Evolutionary conservation across 495 filamentous ascomycete genomes (phyloP).

Genomic region (Xylaria longipes): DNA sequence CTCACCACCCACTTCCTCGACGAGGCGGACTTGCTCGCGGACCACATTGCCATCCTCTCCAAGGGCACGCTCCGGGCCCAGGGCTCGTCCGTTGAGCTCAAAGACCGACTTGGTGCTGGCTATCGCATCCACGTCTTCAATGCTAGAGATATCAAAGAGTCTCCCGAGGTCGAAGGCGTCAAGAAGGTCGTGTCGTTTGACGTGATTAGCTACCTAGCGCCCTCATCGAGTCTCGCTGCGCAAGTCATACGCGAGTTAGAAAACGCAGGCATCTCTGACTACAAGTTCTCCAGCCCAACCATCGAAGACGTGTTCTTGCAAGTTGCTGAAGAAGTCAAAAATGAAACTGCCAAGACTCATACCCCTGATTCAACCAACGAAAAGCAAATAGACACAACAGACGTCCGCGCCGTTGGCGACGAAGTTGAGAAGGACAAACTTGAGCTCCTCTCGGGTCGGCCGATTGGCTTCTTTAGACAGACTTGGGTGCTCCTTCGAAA

Average conservation of each 20-base stretch:
- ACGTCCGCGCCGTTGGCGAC: slow-evolving; percentile 21
- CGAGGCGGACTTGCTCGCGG: slow-evolving; percentile 77
- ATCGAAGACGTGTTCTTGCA: slow-evolving; percentile 90
- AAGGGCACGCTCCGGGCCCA: slow-evolving; percentile 73
- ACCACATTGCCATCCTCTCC: slow-evolving; percentile 78
- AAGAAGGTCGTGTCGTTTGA: slow-evolving; percentile 66
- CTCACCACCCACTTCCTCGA: slow-evolving; percentile 87
- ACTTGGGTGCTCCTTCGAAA: slow-evolving; percentile 77
- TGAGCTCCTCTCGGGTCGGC: slow-evolving; percentile 70
- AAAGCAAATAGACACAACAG: slow-evolving; percentile 37
- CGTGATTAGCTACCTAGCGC: slow-evolving; percentile 71
- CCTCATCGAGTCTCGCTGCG: slow-evolving; percentile 66
- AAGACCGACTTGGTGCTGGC: slow-evolving; percentile 71
- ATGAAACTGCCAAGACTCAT: slow-evolving; percentile 39
- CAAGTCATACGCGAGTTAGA: slow-evolving; percentile 72
- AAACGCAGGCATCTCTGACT: slow-evolving; percentile 65
- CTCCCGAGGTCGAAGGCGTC: slow-evolving; percentile 62
- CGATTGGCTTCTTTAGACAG: slow-evolving; percentile 69
- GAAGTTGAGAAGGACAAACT: slow-evolving; percentile 46
- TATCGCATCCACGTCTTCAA: slow-evolving; percentile 77
- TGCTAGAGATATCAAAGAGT: slow-evolving; percentile 46
- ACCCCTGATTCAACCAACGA: slow-evolving; percentile 31
- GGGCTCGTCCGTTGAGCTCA: slow-evolving; percentile 80
- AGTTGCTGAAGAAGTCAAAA: slow-evolving; percentile 71
- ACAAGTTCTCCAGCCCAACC: slow-evolving; percentile 80